Percentiles rank a stretch among this genome's conserved stretches.
Evolutionary conservation across 2,329 filamentous ascomycete species (phyloP).

Genomic region (Diaporthe sp.): DNA sequence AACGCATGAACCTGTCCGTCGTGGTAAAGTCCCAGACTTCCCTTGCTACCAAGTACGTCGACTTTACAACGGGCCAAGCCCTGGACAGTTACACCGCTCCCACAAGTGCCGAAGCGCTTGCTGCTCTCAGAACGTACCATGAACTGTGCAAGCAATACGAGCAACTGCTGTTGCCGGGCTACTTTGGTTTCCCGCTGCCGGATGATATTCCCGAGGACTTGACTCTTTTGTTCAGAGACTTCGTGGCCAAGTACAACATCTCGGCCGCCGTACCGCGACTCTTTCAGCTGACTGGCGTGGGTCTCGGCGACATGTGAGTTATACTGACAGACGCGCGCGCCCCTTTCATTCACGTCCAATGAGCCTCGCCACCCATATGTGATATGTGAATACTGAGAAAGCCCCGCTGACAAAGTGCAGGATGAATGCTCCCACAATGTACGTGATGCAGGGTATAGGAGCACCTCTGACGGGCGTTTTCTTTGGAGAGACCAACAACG

Average conservation of each 20-base stretch:
- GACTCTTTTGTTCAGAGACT: conserved; percentile 7
- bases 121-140: neutral
- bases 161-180: conserved; percentile 25
- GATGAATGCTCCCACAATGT: conserved; percentile 4
- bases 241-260: neutral
- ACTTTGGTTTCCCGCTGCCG: conserved; percentile 35
- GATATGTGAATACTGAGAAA: neutral
- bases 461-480: neutral
- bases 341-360: neutral
- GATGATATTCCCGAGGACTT: neutral
- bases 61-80: neutral
- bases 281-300: conserved; percentile 8
- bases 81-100: neutral
- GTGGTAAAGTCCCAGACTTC: neutral
- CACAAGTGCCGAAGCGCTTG: neutral
- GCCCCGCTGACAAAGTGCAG: neutral
- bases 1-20: conserved; percentile 49
- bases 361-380: neutral
- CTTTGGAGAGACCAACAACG: neutral
- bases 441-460: conserved; percentile 2
- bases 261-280: conserved; percentile 15
- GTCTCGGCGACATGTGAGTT: conserved; percentile 7
- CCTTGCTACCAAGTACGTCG: conserved; percentile 18
- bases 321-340: neutral
- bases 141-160: conserved; percentile 9